A percentile compares a stretch with the other conserved stretches of the same genome.
phyloP scores from a whole-genome alignment of 805 yeast genomes.

The Kodamaea fukazawae region DNA sequence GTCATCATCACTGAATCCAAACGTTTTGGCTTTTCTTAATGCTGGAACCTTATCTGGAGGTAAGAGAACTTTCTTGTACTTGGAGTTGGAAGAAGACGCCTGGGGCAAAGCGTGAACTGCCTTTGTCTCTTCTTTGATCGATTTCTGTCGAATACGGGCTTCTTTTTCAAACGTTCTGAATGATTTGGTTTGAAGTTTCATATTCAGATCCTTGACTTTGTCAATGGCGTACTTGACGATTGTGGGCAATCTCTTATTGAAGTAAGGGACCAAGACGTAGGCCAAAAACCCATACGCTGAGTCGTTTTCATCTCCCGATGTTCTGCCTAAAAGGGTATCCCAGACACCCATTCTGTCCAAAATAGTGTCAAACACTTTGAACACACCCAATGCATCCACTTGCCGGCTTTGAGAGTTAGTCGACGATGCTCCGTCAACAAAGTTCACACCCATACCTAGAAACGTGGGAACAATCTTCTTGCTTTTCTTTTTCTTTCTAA shows the following conservation, averaged over 20 bases:
- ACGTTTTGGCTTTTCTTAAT: constrained; percentile 19
- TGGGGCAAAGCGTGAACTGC: background rate
- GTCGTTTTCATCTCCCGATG: constrained; percentile 29
- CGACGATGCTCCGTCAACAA: constrained; percentile 7
- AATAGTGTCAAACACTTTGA: constrained; percentile 37
- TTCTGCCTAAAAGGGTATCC: constrained; percentile 45
- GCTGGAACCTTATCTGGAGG: constrained; percentile 12
- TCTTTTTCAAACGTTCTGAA: constrained; percentile 9
- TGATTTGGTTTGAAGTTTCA: constrained; percentile 23
- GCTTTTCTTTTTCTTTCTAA: constrained; percentile 18
- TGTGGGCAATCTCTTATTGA: constrained; percentile 46
- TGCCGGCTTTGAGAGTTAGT: background rate
- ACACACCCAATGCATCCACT: constrained; percentile 11
- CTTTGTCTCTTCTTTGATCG: constrained; percentile 4
- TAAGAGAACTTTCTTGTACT: constrained; percentile 13
- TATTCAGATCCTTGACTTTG: constrained; percentile 47
- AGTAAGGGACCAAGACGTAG: constrained; percentile 54
- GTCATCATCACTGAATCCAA: constrained; percentile 13
- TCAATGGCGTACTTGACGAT: constrained; percentile 45
- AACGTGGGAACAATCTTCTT: constrained; percentile 42
- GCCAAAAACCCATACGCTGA: constrained; percentile 48
- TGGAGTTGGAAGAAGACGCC: constrained; percentile 10
- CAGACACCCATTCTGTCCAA: constrained; percentile 54
- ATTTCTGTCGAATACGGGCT: constrained; percentile 3
- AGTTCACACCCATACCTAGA: constrained; percentile 36